Conservation (phyloP, 2,329 filamentous ascomycete genomes). For the Apiospora marii region DNA sequence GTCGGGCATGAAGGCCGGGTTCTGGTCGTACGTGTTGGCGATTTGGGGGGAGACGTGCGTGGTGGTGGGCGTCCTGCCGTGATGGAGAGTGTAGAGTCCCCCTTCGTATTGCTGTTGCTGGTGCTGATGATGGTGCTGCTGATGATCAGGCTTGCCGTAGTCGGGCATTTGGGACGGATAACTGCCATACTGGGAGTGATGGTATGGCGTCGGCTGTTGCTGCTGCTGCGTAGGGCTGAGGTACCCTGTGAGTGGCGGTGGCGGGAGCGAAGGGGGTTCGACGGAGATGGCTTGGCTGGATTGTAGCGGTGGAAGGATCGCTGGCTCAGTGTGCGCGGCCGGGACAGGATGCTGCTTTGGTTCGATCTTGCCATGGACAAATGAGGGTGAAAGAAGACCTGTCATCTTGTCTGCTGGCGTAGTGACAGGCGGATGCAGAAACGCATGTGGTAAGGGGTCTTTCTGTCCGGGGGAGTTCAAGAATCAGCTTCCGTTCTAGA, state of each 20-base stretch:
- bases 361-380: neutral
- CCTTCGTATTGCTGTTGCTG: slow-evolving; percentile 22
- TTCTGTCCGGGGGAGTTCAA: slow-evolving; percentile 19
- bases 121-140: neutral
- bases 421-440: slow-evolving; percentile 27
- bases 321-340: neutral
- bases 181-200: neutral
- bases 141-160: slow-evolving; percentile 4
- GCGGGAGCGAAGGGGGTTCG: slow-evolving; percentile 26
- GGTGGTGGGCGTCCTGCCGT: slow-evolving; percentile 20
- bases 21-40: neutral
- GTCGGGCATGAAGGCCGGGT: slow-evolving; percentile 23
- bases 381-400: slow-evolving; percentile 18
- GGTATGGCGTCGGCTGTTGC: neutral
- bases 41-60: slow-evolving; percentile 15
- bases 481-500: neutral
- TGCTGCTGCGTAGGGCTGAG: slow-evolving; percentile 13
- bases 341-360: neutral
- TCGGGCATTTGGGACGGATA: slow-evolving; percentile 14
- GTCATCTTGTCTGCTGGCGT: slow-evolving; percentile 27
- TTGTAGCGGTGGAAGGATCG: slow-evolving; percentile 18
- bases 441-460: slow-evolving; percentile 26
- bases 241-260: slow-evolving; percentile 25
- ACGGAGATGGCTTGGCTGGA: slow-evolving; percentile 18
- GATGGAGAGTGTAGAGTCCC: slow-evolving; percentile 26